A percentile compares a stretch with the other conserved stretches of the same genome.
phyloP scores from a whole-genome alignment of 768 basidiomycete genomes.

The Dioszegia hungarica region DNA sequence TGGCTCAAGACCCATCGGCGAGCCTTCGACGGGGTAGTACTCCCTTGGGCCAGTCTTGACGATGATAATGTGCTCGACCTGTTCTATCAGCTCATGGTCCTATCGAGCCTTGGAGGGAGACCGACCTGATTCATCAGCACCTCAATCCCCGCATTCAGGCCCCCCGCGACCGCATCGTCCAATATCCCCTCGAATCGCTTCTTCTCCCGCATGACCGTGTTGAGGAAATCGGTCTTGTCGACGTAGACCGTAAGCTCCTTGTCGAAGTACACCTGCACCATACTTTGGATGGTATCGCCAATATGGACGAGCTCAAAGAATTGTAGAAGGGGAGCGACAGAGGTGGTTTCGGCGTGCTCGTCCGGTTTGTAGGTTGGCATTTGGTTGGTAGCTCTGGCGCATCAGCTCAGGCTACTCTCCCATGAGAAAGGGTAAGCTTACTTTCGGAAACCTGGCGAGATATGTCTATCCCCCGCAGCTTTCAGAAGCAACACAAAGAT shows the following conservation, averaged over 20 bases:
- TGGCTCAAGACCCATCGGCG: constrained; percentile 72
- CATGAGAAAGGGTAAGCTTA: constrained; percentile 48
- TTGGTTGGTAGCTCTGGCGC: constrained; percentile 72
- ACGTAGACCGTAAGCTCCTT: constrained; percentile 87
- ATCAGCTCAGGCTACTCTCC: background rate
- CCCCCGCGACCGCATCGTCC: constrained; percentile 89
- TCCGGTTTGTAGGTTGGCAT: constrained; percentile 87
- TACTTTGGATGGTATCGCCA: constrained; percentile 94
- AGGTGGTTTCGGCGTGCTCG: constrained; percentile 72
- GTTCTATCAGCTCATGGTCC: constrained; percentile 2
- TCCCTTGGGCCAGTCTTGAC: constrained; percentile 76
- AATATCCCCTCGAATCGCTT: constrained; percentile 88
- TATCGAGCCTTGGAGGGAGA: background rate
- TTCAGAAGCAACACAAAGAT: constrained; percentile 79
- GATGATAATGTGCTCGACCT: constrained; percentile 91
- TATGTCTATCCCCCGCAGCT: constrained; percentile 70
- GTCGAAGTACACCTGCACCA: constrained; percentile 97
- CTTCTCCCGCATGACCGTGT: constrained; percentile 89
- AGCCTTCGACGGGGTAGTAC: constrained; percentile 82
- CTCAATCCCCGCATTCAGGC: constrained; percentile 90
- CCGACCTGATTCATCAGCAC: constrained; percentile 87
- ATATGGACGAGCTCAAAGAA: constrained; percentile 97
- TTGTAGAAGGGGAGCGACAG: constrained; percentile 86
- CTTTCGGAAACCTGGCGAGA: constrained; percentile 72
- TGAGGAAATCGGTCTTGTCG: constrained; percentile 88